Percentiles rank a stretch among this genome's conserved stretches.
These are phyloP conservation scores for Ogataea polymorpha DNA, from an alignment of 805 yeast genomes.

Conservation along the genomic window DNA sequence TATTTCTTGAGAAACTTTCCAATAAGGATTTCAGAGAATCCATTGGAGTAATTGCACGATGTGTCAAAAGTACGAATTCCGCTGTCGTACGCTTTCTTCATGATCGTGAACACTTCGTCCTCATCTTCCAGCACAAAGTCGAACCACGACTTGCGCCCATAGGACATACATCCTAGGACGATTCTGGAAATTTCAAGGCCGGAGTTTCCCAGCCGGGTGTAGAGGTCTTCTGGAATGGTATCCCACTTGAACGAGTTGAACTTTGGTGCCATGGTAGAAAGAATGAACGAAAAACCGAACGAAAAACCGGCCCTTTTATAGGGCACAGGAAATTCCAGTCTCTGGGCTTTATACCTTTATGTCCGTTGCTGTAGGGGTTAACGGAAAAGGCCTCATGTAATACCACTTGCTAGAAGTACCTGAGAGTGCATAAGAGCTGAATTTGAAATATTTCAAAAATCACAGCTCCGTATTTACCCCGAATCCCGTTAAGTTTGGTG, in stretches of 20 bases:
- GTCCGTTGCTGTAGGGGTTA: not conserved
- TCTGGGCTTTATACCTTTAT: not conserved
- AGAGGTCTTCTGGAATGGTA: conserved; percentile 9
- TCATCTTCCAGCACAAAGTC: conserved; percentile 47
- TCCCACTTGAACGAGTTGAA: conserved; percentile 10
- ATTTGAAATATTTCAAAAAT: too few species aligned
- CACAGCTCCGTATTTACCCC: not conserved
- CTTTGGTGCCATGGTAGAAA: not conserved
- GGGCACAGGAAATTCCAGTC: not conserved
- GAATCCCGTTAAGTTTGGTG: not conserved
- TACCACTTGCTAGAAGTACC: not conserved
- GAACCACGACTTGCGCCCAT: conserved; percentile 43
- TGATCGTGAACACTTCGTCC: conserved; percentile 39
- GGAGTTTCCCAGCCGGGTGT: conserved; percentile 8
- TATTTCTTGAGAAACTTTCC: conserved; percentile 54
- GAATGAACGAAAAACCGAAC: not conserved
- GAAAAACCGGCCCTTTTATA: not conserved
- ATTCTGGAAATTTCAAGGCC: conserved; percentile 42
- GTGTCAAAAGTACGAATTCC: conserved; percentile 52
- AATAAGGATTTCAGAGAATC: conserved; percentile 46
- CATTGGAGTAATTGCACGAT: conserved; percentile 46
- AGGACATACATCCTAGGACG: conserved; percentile 55
- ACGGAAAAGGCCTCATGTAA: not conserved
- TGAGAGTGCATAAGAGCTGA: not conserved
- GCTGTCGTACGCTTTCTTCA: conserved; percentile 46